A percentile compares a stretch with the other conserved stretches of the same genome.
Evolutionary conservation across 345 rosid genomes (phyloP).

Genomic region (Psidium guajava): DNA sequence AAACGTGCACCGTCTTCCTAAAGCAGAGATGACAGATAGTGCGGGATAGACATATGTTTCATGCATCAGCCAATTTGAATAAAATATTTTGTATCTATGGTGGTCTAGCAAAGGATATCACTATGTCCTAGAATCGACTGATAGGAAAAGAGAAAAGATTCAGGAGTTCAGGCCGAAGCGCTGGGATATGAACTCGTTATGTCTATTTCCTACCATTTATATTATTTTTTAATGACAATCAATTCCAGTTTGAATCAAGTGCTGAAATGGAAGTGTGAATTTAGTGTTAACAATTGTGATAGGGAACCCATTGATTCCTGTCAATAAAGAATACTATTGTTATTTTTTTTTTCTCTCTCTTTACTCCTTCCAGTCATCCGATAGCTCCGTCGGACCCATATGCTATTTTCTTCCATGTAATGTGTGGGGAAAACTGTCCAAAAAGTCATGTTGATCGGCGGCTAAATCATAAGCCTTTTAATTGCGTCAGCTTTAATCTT

Average conservation of each 20-base stretch:
- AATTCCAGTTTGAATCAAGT: not conserved
- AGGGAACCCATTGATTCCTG: too few species aligned
- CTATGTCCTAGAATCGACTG: too few species aligned
- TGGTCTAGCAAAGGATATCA: not conserved
- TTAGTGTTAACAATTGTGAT: not conserved
- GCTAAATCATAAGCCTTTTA: accelerated
- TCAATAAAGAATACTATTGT: too few species aligned
- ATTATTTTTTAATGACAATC: not conserved
- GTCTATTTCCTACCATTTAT: not conserved
- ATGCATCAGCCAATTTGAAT: not conserved
- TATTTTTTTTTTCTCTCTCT: not conserved
- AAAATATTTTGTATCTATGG: not conserved
- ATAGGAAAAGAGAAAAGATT: too few species aligned
- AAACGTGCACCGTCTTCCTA: not conserved
- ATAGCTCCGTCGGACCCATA: accelerated
- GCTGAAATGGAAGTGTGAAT: not conserved
- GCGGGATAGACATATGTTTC: not conserved
- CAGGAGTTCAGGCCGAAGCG: too few species aligned
- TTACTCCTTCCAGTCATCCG: not conserved
- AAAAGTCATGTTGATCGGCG: accelerated
- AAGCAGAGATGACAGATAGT: not conserved
- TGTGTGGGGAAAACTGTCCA: accelerated
- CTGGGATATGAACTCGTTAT: not conserved
- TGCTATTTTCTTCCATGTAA: not conserved
- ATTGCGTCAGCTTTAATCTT: not conserved